phyloP scores from a whole-genome alignment of 1,284 basidiomycete genomes.

The Sphagnurus paluster region DNA sequence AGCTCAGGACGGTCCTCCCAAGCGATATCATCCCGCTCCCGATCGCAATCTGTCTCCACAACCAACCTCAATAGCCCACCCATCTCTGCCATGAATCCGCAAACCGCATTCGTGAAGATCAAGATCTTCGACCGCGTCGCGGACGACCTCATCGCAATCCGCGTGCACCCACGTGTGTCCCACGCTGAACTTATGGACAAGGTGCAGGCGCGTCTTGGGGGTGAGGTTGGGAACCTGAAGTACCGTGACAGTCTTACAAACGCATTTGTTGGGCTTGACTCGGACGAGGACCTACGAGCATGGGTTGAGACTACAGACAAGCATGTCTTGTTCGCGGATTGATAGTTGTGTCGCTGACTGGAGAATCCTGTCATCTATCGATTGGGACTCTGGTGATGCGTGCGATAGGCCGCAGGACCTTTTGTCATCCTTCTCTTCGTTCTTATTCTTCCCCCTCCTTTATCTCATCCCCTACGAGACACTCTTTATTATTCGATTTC shows the following conservation, averaged over 20 bases:
- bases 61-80: slow-evolving; percentile 60
- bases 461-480: slow-evolving; percentile 13
- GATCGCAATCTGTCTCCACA: slow-evolving; percentile 54
- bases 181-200: slow-evolving; percentile 88
- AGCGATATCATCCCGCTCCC: slow-evolving; percentile 47
- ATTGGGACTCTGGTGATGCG: neutral
- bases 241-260: slow-evolving; percentile 75
- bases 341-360: slow-evolving; percentile 15
- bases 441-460: slow-evolving; percentile 1
- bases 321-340: slow-evolving; percentile 86
- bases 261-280: slow-evolving; percentile 63
- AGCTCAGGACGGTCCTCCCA: slow-evolving; percentile 52
- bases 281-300: slow-evolving; percentile 70
- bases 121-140: slow-evolving; percentile 94
- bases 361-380: neutral
- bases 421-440: neutral
- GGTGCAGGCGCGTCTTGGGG: slow-evolving; percentile 83
- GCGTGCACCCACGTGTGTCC: slow-evolving; percentile 94
- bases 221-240: slow-evolving; percentile 67
- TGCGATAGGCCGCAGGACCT: neutral
- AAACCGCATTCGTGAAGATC: slow-evolving; percentile 92
- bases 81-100: slow-evolving; percentile 74
- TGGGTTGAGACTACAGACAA: slow-evolving; percentile 90
- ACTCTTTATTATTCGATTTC: slow-evolving; percentile 17
- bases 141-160: slow-evolving; percentile 94